Evolutionary conservation across 371 early-diverging fungal genomes (phyloP).

Genomic region (Mucor indicus): DNA sequence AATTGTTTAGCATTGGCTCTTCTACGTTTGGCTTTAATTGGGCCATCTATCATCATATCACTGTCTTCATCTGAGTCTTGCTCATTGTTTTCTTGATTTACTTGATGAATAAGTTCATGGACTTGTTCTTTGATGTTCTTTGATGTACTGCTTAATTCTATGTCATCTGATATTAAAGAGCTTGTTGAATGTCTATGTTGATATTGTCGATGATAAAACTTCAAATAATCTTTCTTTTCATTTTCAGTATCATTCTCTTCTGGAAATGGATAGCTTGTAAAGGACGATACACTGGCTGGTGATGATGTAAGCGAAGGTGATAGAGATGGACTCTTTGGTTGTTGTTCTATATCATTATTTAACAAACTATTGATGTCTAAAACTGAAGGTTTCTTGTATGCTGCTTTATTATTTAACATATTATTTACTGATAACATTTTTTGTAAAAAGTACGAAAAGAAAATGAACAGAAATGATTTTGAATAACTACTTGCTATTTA

Average conservation of each 20-base stretch:
- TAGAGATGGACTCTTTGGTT: conserved; percentile 22
- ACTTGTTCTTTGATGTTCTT: too few relatives aligned
- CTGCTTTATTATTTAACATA: conserved; percentile 16
- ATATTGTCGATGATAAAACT: neutral
- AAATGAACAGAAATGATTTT: conserved; percentile 6
- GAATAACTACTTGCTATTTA: too few relatives aligned
- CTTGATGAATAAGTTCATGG: neutral
- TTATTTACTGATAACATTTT: conserved; percentile 19
- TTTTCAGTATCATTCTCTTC: conserved; percentile 4
- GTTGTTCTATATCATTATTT: conserved; percentile 3
- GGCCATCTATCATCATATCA: conserved; percentile 19
- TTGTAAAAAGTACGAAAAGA: conserved; percentile 7
- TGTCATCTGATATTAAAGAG: neutral
- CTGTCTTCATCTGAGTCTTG: conserved; percentile 15
- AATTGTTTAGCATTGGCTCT: conserved; percentile 52
- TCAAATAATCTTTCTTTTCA: neutral
- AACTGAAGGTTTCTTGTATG: conserved; percentile 33
- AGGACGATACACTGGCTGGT: conserved; percentile 25
- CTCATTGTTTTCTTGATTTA: neutral
- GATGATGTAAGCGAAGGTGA: conserved; percentile 37
- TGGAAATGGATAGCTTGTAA: conserved; percentile 27
- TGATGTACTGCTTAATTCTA: too few relatives aligned
- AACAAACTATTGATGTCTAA: conserved; percentile 35
- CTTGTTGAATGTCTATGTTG: conserved; percentile 11
- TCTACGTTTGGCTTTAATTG: conserved; percentile 48